Conservation (phyloP, 192 early-diverging fungal species). For the Pilaira anomala region DNA sequence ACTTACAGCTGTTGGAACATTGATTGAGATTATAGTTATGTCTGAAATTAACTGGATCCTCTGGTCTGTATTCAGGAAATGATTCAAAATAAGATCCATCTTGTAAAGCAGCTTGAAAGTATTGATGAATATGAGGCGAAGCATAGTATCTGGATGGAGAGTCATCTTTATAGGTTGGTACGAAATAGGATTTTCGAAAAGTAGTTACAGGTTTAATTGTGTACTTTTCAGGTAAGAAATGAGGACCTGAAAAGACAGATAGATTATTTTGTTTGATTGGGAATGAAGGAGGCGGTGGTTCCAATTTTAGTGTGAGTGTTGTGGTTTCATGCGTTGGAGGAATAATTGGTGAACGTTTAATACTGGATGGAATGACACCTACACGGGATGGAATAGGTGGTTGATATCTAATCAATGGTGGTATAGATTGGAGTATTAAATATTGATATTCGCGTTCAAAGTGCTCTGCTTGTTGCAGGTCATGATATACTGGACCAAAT, state of each 20-base stretch:
- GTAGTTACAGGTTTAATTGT: background rate
- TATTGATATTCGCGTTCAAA: no score
- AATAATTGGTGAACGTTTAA: background rate
- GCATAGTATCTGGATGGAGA: background rate
- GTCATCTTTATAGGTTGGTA: background rate
- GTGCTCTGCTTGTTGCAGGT: no score
- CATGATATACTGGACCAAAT: no score
- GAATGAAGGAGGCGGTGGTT: background rate
- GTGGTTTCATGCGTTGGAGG: background rate
- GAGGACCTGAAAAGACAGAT: background rate
- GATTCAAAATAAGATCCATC: background rate
- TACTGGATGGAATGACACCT: background rate
- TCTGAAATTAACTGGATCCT: background rate
- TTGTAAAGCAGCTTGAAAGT: background rate
- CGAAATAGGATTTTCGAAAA: background rate
- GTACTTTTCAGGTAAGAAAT: background rate
- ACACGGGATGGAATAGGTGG: background rate
- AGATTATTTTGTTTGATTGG: background rate
- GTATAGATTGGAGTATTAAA: no score
- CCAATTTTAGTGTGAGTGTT: background rate
- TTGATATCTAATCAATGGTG: no score
- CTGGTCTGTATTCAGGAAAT: background rate
- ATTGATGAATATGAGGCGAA: background rate
- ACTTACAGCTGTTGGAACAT: background rate
- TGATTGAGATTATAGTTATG: background rate